Evolutionary conservation across 208 protist genomes (phyloP), one percentile per base, ranked within the genome.

Genomic region (Wallacemonas sp.): DNA sequence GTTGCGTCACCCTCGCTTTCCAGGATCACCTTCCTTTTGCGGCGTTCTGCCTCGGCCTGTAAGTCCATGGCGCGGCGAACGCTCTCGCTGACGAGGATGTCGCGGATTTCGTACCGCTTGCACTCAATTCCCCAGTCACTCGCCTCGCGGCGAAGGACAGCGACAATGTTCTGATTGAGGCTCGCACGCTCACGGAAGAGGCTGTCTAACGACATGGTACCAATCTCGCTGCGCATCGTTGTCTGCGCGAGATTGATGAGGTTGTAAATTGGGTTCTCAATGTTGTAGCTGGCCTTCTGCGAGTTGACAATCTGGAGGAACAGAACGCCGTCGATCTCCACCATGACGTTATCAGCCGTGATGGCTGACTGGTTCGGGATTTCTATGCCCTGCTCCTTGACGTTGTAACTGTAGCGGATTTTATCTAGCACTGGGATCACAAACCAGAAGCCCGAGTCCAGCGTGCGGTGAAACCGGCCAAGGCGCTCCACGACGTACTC

Each of bases 41-140:
- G 85, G 0, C 98, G 83, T 70, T 99, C 97, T 1, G 98, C 98
- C 48, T 98, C 91, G 8, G 97, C 97, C 74, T 99, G 95, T 46
- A 98, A 78, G 57, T 99, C 97, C 98, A 99, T 99, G 3, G 96
- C 96, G 12, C 89, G 89, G 26, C 96, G 86, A 12, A 98, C 95
- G 10, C 90, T 72, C 48, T 96, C 85, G 33, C 96, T 97, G 25
- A 98, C 92, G 18, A 88, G 57, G 50, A 99, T 98, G 65, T 99
- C 98, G 16, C 94, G 83, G 44, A 99, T 98, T 72, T 99, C 97
- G 74, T 98, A 98, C 10, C 97, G 86, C 57, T 97, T 89, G 79
- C 96, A 98, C 62, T 89, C 79, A 41, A 99, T 97, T 18, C 98
- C 98, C 98, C 98, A 99, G 26, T 87, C 89, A n/a, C 61, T 69